Base-by-base conservation (phyloP, 495 filamentous ascomycete species). In the Barbatosphaeria neglecta region DNA sequence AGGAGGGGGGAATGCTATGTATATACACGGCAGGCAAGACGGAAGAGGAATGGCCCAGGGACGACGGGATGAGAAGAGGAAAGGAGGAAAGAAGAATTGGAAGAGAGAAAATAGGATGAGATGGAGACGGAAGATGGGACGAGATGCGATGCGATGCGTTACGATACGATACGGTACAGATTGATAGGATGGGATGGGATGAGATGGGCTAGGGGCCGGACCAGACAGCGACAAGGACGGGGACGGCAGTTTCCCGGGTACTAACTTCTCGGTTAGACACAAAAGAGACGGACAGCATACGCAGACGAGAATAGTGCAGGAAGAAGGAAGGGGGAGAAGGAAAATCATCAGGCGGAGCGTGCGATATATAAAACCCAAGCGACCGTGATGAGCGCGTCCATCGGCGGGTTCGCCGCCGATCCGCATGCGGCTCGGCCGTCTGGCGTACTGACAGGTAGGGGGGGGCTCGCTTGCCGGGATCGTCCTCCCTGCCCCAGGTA, bases 241-340 rank as follows among this genome's bases (percentile, higher is more conserved):
- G n/a, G n/a, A n/a, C n/a, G n/a, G n/a, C n/a, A n/a, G n/a, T n/a
- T n/a, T n/a, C n/a, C n/a, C n/a, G n/a, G n/a, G n/a, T n/a, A n/a
- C n/a, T n/a, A n/a, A n/a, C n/a, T n/a, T 22, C 19, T 42, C 40
- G 40, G 22, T 19, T 19, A 17, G 6, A 6, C n/a, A 20, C 22
- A 22, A 19, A 19, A 20, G 19, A 17, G 22, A 6, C 22, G 25
- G 19, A 44, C 15, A 18, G 31, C 25, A 33, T 33, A n/a, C 6
- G 40, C 24, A 42, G 40, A 42, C n/a, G 16, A 42, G 40, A 42
- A 42, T 42, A 7, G 40, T n/a, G n/a, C n/a, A n/a, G n/a, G 24
- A 42, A 19, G 19, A 6, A 6, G 19, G 37, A 17, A 40, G 16
- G 16, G 24, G 40, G 18, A 42, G 40, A 22, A 22, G 18, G 19